Base-by-base conservation (phyloP, 257 asterid species). In the Solanum chaucha region DNA sequence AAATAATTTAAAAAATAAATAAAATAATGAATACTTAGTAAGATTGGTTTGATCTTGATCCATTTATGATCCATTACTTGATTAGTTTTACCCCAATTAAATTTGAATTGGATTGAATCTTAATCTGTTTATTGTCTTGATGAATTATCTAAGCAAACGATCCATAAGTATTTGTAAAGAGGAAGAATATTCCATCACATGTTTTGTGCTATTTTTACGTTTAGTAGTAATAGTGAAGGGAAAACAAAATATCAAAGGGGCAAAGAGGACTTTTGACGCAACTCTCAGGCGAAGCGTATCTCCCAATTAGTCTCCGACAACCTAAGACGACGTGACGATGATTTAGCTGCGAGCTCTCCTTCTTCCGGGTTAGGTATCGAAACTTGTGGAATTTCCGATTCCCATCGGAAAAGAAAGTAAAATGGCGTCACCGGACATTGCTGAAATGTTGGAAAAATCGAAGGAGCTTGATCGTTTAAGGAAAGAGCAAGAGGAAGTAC, bases 401-500 rank as follows among this genome's bases (percentile, higher is more conserved):
- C 90, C 30, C 83, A 89, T 75, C 17, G 44, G 65, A 26, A 77
- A 30, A 82, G 34, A 41, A 58, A 22, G 83, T 77, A 64, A 87
- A 91, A 94, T 94, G 98, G 81, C 98, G 93, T 90, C 98, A 32
- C 93, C 95, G 86, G 99, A 95, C 88, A 86, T 93, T 84, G 90
- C 92, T 78, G 97, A 95, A 70, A 93, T 97, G 80, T 11, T 96
- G 88, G 99, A 96, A 19, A 94, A 89, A 91, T 87, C 99, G 36
- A 93, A 92, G 92, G 97, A 93, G 91, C 99, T 97, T 91, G 99
- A 97, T 92, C 98, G 98, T 70, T 65, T 97, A 85, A 92, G 99
- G 93, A 95, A 96, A 86, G 95, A 91, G 85, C 98, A 92, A 88
- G 98, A 96, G 74, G 93, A 91, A 7, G 93, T 97, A 78, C 93